Evolutionary conservation across 257 asterid species (phyloP), one percentile per base, ranked within the genome.

Genomic region (Scutellaria baicalensis): DNA sequence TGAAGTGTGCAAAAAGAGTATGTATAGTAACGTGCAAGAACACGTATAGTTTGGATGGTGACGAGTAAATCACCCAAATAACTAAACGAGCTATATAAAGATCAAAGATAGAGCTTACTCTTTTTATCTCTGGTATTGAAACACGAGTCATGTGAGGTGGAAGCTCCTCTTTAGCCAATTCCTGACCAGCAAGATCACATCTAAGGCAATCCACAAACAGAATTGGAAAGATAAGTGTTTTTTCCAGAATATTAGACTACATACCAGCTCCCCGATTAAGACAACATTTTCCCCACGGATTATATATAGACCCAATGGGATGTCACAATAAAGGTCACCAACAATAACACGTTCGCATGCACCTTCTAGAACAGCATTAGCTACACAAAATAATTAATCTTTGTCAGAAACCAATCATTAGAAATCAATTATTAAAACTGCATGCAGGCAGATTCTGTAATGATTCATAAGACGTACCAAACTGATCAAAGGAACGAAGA

Each of bases 261-360:
- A 40, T 89, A 94, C 99, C 93, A 94, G 91, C 74, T 94, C 99
- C 70, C 99, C 99, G 6, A 94, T 91, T 71, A 94, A 83, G 67
- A 91, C 97, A 43, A 91, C 99, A 68, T 91, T 94, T 75, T 94
- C 99, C 65, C 99, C 97, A 48, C 99, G 95, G 73, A 94, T 94
- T 18, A 94, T 84, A 58, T 94, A 94, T 16, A 94, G 81, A 64
- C 99, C 99, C 82, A 94, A 78, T 39, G 95, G 96, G 76, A 94
- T 81, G 80, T 94, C 99, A 68, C 97, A 91, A 75, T 83, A 94
- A 13, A 85, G 84, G 42, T 89, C 89, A 35, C 97, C 99, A 54
- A 91, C 97, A 79, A 94, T 94, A 40, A 85, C 91, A 71, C 97
- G 96, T 72, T 94, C 97, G 52, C 96, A 89, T 14, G 99, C 94